phyloP scores from a whole-genome alignment of 345 rosid species.

The Rhodamnia rubescens region DNA sequence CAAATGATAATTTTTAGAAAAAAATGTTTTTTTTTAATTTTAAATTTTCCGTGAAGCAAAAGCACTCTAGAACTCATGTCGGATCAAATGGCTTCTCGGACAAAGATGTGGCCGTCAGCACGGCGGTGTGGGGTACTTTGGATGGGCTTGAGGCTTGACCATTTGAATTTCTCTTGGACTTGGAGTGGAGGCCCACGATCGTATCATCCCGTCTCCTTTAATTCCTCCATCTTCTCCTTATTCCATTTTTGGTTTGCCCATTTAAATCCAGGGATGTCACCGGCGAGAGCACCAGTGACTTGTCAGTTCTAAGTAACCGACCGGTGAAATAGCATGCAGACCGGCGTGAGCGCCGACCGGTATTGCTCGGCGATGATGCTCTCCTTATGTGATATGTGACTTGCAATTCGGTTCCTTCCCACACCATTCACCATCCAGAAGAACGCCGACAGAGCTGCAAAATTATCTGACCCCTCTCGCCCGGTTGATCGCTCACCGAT shows the following conservation, averaged over 20 bases:
- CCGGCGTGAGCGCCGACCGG: not conserved
- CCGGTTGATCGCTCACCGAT: not conserved
- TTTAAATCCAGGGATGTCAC: not conserved
- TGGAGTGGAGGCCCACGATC: not conserved
- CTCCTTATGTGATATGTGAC: not conserved
- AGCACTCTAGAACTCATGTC: not conserved
- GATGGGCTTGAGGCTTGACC: not conserved
- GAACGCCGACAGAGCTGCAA: not conserved
- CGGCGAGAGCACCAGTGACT: not conserved
- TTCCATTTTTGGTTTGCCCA: not conserved
- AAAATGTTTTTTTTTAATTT: too few species aligned
- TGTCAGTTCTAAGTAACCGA: not conserved
- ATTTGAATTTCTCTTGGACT: not conserved
- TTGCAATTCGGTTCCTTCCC: not conserved
- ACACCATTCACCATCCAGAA: not conserved
- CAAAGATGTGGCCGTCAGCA: not conserved
- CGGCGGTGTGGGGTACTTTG: not conserved
- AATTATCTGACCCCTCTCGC: not conserved
- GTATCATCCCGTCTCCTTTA: not conserved
- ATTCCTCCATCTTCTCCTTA: not conserved
- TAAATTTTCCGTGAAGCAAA: too few species aligned
- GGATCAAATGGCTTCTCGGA: not conserved
- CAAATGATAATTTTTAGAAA: too few species aligned
- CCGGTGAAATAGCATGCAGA: not conserved
- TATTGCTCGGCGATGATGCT: not conserved